Evolutionary conservation across 805 yeast species (phyloP), one percentile per base, ranked within the genome.

Genomic region (Wickerhamomyces xylosicus): DNA sequence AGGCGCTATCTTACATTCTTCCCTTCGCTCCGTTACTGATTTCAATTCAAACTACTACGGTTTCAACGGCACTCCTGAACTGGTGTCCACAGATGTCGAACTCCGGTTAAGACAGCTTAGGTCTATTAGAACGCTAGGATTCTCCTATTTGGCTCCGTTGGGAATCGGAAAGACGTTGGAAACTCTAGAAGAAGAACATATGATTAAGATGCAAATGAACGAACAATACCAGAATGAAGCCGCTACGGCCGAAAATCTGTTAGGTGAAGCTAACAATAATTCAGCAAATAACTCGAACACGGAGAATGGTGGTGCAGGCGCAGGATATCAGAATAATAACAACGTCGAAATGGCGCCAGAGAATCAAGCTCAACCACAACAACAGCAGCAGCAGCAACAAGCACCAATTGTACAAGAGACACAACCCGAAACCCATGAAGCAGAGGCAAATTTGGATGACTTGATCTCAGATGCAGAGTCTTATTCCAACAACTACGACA

Each of bases 81-180:
- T 37, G 17, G 37, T 41, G 2, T 41, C 42, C 17, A 42, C 33
- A 9, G 40, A 37, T 19, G 44, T 41, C 2, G 40, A 45, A 16
- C 37, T 39, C 44, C 40, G 46, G 32, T 25, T 48, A 8, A 41
- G 43, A 18, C 42, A 53, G 48, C 21, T 59, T 52, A 17, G 53
- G 35, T 40, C 46, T 28, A 59, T 74, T 22, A 59, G 70, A 7
- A 61, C 61, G 4, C 48, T 68, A 18, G 85, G 85, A 0, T 66
- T 62, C 54, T 47, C 63, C 13, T 63, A 62, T 39, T 50, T 81
- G 40, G 62, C 63, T 34, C 86, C 87, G 0, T 66, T 79, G 10
- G 87, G 86, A 0, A 50, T 77, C 9, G 63, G 65, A 3, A 74
- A 69, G 52, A 79, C 84, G 1, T 63, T 77, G 68, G 57, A 57